phyloP scores from a whole-genome alignment of 2,329 filamentous ascomycete genomes.

The Aotearoamyces nothofagi region DNA sequence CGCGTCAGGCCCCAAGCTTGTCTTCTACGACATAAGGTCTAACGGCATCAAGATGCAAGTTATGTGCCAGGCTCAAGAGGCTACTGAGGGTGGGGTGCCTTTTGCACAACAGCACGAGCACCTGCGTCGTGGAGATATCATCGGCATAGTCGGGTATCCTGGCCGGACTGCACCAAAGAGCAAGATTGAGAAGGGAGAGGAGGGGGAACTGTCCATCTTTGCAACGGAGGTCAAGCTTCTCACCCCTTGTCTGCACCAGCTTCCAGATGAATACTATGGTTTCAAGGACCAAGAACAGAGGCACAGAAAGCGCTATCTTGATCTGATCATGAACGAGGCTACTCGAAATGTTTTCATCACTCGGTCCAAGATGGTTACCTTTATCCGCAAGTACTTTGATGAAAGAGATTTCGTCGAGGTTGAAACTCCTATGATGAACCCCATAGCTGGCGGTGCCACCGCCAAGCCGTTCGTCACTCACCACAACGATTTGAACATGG shows the following conservation, averaged over 20 bases:
- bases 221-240: slow-evolving; percentile 75
- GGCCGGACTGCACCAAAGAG: slow-evolving; percentile 82
- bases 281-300: slow-evolving; percentile 93
- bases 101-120: slow-evolving; percentile 86
- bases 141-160: slow-evolving; percentile 74
- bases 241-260: slow-evolving; percentile 79
- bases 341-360: slow-evolving; percentile 74
- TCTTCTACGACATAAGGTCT: slow-evolving; percentile 77
- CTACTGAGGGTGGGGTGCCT: slow-evolving; percentile 43
- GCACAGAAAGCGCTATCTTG: slow-evolving; percentile 84
- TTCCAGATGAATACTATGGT: slow-evolving; percentile 82
- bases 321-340: slow-evolving; percentile 85
- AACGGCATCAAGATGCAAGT: slow-evolving; percentile 74
- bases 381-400: slow-evolving; percentile 81
- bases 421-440: slow-evolving; percentile 95
- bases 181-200: slow-evolving; percentile 60
- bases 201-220: slow-evolving; percentile 89
- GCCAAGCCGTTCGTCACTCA: slow-evolving; percentile 90
- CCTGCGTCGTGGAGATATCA: slow-evolving; percentile 81
- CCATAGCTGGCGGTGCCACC: slow-evolving; percentile 88
- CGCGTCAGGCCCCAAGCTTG: slow-evolving; percentile 65
- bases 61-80: slow-evolving; percentile 77
- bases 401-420: slow-evolving; percentile 82
- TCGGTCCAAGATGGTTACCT: slow-evolving; percentile 74
- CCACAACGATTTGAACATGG: slow-evolving; percentile 91